Conservation (phyloP, 257 asterid genomes). For the Hygrophila difformis region DNA sequence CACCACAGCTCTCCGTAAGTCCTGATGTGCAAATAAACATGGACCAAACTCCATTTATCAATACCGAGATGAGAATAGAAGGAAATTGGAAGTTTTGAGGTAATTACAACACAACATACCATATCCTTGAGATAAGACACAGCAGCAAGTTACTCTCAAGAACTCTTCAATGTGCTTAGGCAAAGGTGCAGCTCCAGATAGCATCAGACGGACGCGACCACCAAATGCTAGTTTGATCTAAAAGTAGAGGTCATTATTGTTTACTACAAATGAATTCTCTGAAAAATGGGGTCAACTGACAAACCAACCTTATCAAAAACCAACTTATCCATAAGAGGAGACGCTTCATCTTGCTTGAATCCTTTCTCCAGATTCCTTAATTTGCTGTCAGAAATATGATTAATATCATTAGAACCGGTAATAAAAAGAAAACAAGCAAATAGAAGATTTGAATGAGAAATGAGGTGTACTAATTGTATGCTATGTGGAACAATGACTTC, state of each 20-base stretch:
- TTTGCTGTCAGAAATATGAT: constrained; percentile 37
- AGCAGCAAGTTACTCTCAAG: constrained; percentile 80
- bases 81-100: neutral
- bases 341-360: constrained; percentile 71
- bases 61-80: neutral
- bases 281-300: neutral
- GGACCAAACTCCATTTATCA: too few relatives aligned
- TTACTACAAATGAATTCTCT: neutral
- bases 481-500: constrained; percentile 65
- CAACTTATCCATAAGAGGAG: constrained; percentile 73
- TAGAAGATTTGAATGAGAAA: neutral
- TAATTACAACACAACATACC: too few relatives aligned
- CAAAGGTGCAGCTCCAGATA: constrained; percentile 94
- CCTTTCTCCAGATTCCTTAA: constrained; percentile 80
- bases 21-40: constrained; percentile 43
- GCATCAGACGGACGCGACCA: constrained; percentile 82
- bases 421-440: neutral
- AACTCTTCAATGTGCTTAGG: constrained; percentile 86
- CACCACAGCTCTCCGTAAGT: constrained; percentile 77
- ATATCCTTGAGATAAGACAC: constrained; percentile 78
- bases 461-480: constrained; percentile 64
- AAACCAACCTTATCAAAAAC: constrained; percentile 67
- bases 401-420: neutral
- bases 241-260: constrained; percentile 1
- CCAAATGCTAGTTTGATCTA: constrained; percentile 89